Conservation (phyloP, 257 asterid genomes). For the Solanum okadae region DNA sequence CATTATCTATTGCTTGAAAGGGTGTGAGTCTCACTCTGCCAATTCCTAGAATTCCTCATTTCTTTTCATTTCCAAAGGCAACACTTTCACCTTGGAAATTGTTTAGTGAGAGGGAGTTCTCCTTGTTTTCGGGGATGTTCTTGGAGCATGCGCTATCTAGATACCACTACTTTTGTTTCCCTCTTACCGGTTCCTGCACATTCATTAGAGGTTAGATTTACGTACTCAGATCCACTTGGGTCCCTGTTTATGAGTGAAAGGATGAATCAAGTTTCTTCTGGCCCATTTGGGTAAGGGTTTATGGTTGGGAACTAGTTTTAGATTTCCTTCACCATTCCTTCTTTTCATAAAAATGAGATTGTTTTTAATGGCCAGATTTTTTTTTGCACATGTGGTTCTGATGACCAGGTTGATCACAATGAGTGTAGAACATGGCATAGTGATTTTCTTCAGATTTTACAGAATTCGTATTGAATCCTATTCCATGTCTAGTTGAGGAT, state of each 20-base stretch:
- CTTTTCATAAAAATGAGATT: not conserved
- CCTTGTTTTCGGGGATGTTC: too few relatives aligned
- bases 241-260: not conserved
- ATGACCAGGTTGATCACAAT: too few relatives aligned
- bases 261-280: not conserved
- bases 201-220: not conserved
- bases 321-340: not conserved
- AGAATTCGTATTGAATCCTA: too few relatives aligned
- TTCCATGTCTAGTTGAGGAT: not conserved
- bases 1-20: not conserved
- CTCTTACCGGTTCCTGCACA: too few relatives aligned
- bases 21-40: not conserved
- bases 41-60: not conserved
- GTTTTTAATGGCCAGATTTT: not conserved
- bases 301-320: not conserved
- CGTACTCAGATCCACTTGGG: not conserved
- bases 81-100: not conserved
- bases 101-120: not conserved
- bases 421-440: not conserved
- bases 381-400: not conserved
- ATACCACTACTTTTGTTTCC: not conserved
- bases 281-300: not conserved
- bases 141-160: not conserved
- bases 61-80: not conserved
- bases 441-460: not conserved